Evolutionary conservation across 2,329 filamentous ascomycete genomes (phyloP).

Genomic region (Torrubiella hemipterigena): DNA sequence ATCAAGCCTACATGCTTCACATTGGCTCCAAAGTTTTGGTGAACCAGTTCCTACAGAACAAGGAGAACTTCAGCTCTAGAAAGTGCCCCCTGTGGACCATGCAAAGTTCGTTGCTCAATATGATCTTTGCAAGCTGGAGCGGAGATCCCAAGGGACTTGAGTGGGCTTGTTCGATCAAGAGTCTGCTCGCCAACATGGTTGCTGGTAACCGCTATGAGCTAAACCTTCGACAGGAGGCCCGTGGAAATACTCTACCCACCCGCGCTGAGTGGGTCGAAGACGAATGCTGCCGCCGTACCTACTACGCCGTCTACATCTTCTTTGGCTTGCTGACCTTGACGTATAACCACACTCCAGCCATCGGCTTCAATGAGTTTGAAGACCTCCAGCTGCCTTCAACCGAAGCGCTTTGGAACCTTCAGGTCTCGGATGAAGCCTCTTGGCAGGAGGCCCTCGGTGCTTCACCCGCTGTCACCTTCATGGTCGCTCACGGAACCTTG

Average conservation of each 20-base stretch:
- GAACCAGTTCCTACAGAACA: slow-evolving; percentile 94
- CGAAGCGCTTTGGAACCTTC: slow-evolving; percentile 87
- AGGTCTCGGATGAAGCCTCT: slow-evolving; percentile 61
- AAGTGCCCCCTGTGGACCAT: slow-evolving; percentile 98
- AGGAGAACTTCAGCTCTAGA: slow-evolving; percentile 95
- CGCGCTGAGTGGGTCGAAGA: slow-evolving; percentile 93
- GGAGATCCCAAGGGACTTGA: slow-evolving; percentile 94
- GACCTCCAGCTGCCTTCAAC: slow-evolving; percentile 85
- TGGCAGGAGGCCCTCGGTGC: slow-evolving; percentile 71
- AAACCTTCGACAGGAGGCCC: slow-evolving; percentile 82
- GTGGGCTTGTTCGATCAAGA: slow-evolving; percentile 99
- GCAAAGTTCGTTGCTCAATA: slow-evolving; percentile 93
- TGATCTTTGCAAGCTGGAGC: slow-evolving; percentile 99
- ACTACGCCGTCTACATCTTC: slow-evolving; percentile 98
- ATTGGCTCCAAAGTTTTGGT: slow-evolving; percentile 96
- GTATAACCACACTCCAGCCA: slow-evolving; percentile 95
- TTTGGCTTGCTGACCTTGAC: slow-evolving; percentile 90
- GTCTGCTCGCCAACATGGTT: slow-evolving; percentile 95
- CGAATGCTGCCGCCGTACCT: slow-evolving; percentile 89
- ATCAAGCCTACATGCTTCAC: slow-evolving; percentile 93
- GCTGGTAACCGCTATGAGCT: slow-evolving; percentile 93
- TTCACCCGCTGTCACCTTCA: slow-evolving; percentile 71
- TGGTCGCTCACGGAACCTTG: slow-evolving; percentile 86
- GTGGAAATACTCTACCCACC: slow-evolving; percentile 61
- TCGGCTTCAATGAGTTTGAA: slow-evolving; percentile 97